Percentiles rank a stretch among this genome's conserved stretches.
phyloP scores from a whole-genome alignment of 148 eudicot species.

The Drosera capensis region DNA sequence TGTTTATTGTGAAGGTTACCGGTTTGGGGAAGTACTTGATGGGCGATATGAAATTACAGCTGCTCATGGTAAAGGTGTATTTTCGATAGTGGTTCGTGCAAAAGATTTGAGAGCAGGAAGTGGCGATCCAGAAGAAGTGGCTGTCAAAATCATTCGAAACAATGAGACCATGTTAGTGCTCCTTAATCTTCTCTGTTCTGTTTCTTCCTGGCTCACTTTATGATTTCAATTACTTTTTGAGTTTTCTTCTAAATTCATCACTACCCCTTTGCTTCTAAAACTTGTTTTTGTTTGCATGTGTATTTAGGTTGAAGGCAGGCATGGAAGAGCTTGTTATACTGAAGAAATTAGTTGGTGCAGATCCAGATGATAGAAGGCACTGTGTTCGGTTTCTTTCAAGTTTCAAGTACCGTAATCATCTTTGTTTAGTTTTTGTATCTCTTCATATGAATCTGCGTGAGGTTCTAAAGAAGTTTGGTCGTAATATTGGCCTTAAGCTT shows the following conservation, averaged over 20 bases:
- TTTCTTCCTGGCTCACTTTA: not conserved
- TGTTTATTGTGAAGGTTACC: slow-evolving; percentile 34
- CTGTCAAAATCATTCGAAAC: slow-evolving; percentile 84
- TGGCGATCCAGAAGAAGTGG: slow-evolving; percentile 87
- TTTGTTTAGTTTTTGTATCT: slow-evolving; percentile 98
- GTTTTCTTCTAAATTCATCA: not conserved
- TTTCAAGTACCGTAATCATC: slow-evolving; percentile 95
- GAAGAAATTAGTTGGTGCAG: slow-evolving; percentile 90
- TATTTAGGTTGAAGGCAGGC: slow-evolving; percentile 82
- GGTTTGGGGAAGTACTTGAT: slow-evolving; percentile 88
- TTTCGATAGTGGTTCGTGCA: slow-evolving; percentile 94
- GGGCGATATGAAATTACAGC: slow-evolving; percentile 91
- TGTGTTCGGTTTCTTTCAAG: slow-evolving; percentile 92
- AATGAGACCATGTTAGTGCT: slow-evolving; percentile 74
- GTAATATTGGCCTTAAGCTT: slow-evolving; percentile 96
- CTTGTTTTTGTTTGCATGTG: slow-evolving; percentile 1
- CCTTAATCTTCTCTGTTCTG: not conserved
- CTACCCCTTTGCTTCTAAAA: not conserved
- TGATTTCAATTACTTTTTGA: not conserved
- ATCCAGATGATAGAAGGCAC: slow-evolving; percentile 75
- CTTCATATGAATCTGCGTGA: slow-evolving; percentile 99
- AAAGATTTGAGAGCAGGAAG: slow-evolving; percentile 80
- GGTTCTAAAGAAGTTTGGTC: slow-evolving; percentile 98
- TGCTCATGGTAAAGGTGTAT: slow-evolving; percentile 98
- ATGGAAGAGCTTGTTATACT: slow-evolving; percentile 78